phyloP scores from a whole-genome alignment of 345 rosid species.

The Gossypium sturtianum region DNA sequence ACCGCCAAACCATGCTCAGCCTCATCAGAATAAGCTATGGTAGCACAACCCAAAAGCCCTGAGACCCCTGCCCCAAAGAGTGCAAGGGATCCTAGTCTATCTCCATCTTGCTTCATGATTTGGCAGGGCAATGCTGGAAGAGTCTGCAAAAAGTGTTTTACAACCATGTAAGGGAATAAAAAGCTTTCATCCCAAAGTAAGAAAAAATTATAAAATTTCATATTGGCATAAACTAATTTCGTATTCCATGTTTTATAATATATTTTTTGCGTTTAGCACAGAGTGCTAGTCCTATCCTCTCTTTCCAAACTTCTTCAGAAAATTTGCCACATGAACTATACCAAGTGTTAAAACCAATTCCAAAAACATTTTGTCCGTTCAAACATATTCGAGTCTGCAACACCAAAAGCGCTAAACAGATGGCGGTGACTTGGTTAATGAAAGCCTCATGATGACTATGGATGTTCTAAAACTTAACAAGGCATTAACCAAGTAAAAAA shows the following conservation, averaged over 20 bases:
- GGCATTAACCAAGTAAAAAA: neutral
- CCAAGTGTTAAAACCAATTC: neutral
- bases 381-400: neutral
- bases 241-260: neutral
- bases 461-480: neutral
- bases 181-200: neutral
- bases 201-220: neutral
- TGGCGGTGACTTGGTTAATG: neutral
- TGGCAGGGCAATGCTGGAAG: constrained; percentile 43
- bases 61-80: constrained; percentile 87
- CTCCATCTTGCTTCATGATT: constrained; percentile 51
- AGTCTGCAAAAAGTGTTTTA: constrained; percentile 32
- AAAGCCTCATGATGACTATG: neutral
- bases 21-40: constrained; percentile 86
- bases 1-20: constrained; percentile 89
- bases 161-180: neutral
- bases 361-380: neutral
- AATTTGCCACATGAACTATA: neutral
- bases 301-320: neutral
- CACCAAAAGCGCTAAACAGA: neutral
- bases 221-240: neutral
- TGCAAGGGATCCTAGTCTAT: constrained; percentile 54
- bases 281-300: neutral
- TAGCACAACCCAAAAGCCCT: constrained; percentile 68
- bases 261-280: neutral